Base-by-base conservation (phyloP, 805 yeast genomes). In the Isabelozyma pseudorhagii region DNA sequence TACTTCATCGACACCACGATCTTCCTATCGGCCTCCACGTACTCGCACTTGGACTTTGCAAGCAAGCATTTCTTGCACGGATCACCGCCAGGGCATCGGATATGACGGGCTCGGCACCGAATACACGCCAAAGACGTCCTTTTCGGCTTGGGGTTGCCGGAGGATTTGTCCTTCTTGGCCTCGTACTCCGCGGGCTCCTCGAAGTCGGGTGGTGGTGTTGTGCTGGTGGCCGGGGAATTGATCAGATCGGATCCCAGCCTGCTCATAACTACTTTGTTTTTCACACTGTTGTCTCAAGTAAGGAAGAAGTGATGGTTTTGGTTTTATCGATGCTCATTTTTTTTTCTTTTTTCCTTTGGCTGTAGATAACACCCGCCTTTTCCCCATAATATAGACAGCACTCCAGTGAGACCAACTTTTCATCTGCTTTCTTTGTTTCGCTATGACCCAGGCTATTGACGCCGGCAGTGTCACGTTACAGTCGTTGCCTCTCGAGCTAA, bases 81-180 rank as follows among this genome's bases (percentile, higher is more conserved):
- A 44, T 83, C 80, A 1, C 89, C 89, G 1, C 91, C 91, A 11
- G 89, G 89, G 60, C 94, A 87, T 53, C 86, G 80, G 41, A 85
- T 81, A 64, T 87, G 94, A 47, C 90, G 74, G 44, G 81, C 77
- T 31, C 93, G 73, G 61, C 94, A 87, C 42, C 89, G 68, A 2
- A 80, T 78, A 62, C 93, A 87, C 5, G 79, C 79, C 42, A 72
- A 56, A n/a, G 67, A 56, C 8, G 69, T 68, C 39, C 77, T 53
- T 49, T 71, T 72, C 28, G 58, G 68, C 29, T 54, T 56, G 39
- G 5, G 3, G 10, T 9, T 13, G n/a, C n/a, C n/a, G 10, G n/a
- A 9, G n/a, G n/a, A 13, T 31, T 31, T 31, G 36, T 31, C 36
- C 36, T 31, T 31, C 36, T 31, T 31, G n/a, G n/a, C n/a, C 36